phyloP scores from a whole-genome alignment of 2,329 filamentous ascomycete genomes.

The Chrysosporium queenslandicum region DNA sequence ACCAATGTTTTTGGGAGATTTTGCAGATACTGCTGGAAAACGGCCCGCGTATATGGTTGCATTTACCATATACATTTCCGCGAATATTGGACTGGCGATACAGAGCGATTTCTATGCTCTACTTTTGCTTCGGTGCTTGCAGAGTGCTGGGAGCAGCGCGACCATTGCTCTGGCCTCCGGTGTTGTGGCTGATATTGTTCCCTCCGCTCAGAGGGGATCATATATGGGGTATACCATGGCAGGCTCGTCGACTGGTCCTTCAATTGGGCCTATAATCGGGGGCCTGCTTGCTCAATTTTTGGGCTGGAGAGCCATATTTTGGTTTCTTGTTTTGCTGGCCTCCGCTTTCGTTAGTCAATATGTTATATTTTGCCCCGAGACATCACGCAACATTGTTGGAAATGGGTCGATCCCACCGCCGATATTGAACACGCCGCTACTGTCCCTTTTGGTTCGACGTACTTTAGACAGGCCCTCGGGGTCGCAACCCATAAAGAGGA shows the following conservation, averaged over 20 bases:
- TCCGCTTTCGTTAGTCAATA: conserved; percentile 20
- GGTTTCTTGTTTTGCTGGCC: conserved; percentile 28
- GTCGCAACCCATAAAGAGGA: too few relatives aligned
- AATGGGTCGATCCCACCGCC: conserved; percentile 23
- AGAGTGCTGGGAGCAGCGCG: conserved; percentile 36
- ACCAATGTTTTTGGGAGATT: conserved; percentile 34
- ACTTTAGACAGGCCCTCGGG: too few relatives aligned
- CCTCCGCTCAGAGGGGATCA: conserved; percentile 32
- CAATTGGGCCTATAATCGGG: conserved; percentile 37
- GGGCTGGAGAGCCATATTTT: conserved; percentile 38
- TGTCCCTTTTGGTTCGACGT: too few relatives aligned
- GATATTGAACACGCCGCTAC: too few relatives aligned
- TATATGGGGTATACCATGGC: conserved; percentile 36
- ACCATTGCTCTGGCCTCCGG: conserved; percentile 38
- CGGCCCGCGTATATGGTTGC: conserved; percentile 32
- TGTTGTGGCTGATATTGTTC: conserved; percentile 37
- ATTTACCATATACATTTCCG: conserved; percentile 34
- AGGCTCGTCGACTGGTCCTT: conserved; percentile 29
- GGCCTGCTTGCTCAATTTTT: conserved; percentile 30
- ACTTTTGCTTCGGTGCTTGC: conserved; percentile 34
- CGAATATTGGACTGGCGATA: conserved; percentile 35
- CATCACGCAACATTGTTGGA: conserved; percentile 28
- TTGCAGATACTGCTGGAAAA: conserved; percentile 36
- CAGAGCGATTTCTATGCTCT: conserved; percentile 32
- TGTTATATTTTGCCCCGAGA: conserved; percentile 33